These are phyloP conservation scores for Kwoniella dendrophila DNA, from an alignment of 768 basidiomycete species.

Conservation along the genomic window DNA sequence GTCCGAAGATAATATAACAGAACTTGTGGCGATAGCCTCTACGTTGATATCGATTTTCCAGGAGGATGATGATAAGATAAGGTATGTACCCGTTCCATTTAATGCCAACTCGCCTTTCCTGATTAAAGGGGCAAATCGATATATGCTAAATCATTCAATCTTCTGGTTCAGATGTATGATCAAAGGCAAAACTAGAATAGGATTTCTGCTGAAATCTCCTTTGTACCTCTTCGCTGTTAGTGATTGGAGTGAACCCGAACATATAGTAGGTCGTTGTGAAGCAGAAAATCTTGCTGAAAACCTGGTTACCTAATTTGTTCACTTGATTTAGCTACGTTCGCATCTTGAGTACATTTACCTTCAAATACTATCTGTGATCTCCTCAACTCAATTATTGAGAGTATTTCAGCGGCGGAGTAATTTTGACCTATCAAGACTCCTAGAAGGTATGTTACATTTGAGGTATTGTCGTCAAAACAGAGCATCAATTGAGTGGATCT, in stretches of 20 bases:
- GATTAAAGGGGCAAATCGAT: neutral
- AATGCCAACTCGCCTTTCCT: too few relatives aligned
- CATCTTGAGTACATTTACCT: conserved; percentile 95
- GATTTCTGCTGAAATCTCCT: conserved; percentile 81
- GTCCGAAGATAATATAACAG: conserved; percentile 66
- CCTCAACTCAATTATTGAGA: conserved; percentile 75
- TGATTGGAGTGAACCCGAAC: conserved; percentile 94
- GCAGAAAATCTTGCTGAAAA: neutral
- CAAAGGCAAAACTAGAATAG: conserved; percentile 77
- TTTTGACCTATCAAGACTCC: conserved; percentile 69
- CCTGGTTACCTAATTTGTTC: neutral
- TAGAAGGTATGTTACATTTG: conserved; percentile 51
- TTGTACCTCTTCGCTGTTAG: conserved; percentile 90
- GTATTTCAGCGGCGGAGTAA: conserved; percentile 89
- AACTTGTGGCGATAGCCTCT: conserved; percentile 88
- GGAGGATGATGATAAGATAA: conserved; percentile 77
- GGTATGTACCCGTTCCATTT: conserved; percentile 40
- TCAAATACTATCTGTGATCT: conserved; percentile 87
- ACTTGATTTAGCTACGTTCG: conserved; percentile 69
- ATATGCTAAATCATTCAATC: conserved; percentile 51
- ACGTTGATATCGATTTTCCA: conserved; percentile 94
- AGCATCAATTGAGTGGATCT: neutral
- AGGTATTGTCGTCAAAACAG: too few relatives aligned
- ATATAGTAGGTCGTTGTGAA: conserved; percentile 73
- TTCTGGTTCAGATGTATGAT: conserved; percentile 67